phyloP scores from a whole-genome alignment of 148 eudicot species.

The Chenopodium berlandieri region DNA sequence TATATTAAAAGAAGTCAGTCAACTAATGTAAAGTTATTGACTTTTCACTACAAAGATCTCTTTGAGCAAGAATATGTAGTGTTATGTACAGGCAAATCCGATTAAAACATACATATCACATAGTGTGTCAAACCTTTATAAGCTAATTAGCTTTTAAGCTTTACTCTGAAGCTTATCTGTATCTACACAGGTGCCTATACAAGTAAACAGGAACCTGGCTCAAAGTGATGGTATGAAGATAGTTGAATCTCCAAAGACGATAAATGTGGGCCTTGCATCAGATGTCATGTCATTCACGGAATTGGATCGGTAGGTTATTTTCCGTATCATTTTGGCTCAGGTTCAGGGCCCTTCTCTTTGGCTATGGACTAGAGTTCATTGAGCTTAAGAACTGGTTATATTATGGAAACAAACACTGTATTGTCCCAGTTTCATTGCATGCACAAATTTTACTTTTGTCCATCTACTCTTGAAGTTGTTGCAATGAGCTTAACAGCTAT shows the following conservation, averaged over 20 bases:
- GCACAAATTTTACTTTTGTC: background rate
- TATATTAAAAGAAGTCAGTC: background rate
- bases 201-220: constrained; percentile 83
- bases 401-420: background rate
- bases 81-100: background rate
- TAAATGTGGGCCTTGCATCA: constrained; percentile 39
- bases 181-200: constrained; percentile 75
- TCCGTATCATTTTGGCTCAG: background rate
- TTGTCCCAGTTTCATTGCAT: background rate
- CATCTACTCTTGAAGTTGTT: no score
- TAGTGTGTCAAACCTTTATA: background rate
- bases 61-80: background rate
- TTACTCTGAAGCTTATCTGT: constrained; percentile 12
- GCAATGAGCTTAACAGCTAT: no score
- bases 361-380: background rate
- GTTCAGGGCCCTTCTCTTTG: background rate
- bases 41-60: background rate
- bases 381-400: background rate
- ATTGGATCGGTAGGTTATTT: constrained; percentile 58
- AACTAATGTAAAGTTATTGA: background rate
- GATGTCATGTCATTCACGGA: constrained; percentile 62
- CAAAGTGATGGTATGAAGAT: constrained; percentile 89
- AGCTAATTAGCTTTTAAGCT: background rate
- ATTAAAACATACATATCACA: background rate
- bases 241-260: constrained; percentile 54